Conservation (phyloP, 148 eudicot species). For the Suaeda aralocaspica region DNA sequence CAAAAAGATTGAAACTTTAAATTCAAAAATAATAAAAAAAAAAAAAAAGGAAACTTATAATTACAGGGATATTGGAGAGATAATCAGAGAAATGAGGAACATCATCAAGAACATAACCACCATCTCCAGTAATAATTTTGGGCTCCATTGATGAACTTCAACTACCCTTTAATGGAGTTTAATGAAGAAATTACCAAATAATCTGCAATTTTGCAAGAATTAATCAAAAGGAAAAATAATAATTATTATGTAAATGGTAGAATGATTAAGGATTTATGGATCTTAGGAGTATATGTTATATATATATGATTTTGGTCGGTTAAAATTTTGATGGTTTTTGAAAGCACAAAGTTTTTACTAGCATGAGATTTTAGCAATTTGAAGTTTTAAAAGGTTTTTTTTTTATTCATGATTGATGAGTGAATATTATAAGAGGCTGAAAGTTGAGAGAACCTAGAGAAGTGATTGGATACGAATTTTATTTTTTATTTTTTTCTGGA, state of each 20-base stretch:
- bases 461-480: not conserved
- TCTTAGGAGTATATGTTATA: constrained; percentile 5
- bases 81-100: constrained; percentile 85
- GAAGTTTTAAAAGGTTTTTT: not conserved
- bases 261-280: not conserved
- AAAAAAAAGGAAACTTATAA: not conserved
- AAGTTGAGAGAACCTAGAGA: not conserved
- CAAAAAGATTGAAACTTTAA: constrained; percentile 20
- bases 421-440: not conserved
- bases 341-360: constrained; percentile 5
- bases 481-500: not conserved
- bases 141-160: constrained; percentile 28
- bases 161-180: not conserved
- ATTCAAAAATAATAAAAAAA: not conserved
- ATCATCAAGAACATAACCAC: constrained; percentile 77
- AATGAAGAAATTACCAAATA: not conserved
- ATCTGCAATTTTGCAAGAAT: not conserved
- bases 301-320: constrained; percentile 12
- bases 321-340: constrained; percentile 11
- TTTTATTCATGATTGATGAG: not conserved
- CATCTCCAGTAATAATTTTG: constrained; percentile 50
- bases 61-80: constrained; percentile 55
- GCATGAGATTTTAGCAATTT: not conserved
- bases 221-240: not conserved
- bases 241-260: not conserved